Percentiles rank a stretch among this genome's conserved stretches.
Conservation (phyloP, 345 rosid species). For the Citrus unshiu region DNA sequence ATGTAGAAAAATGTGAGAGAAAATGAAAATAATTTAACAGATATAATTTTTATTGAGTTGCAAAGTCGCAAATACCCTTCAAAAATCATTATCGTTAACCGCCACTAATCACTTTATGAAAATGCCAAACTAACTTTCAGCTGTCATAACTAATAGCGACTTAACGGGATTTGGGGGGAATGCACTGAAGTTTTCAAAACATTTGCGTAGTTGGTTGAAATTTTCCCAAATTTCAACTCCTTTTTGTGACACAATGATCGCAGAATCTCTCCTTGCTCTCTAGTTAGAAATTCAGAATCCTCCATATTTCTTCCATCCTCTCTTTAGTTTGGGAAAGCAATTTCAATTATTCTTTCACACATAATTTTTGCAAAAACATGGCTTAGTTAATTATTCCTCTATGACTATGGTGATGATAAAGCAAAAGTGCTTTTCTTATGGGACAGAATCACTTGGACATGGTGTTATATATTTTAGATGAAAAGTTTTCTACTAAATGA, state of each 20-base stretch:
- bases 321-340: not conserved
- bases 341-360: not conserved
- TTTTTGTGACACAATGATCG: not conserved
- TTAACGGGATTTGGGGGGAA: no score
- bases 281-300: not conserved
- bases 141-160: no score
- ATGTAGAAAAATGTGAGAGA: no score
- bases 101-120: no score
- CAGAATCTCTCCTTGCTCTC: not conserved
- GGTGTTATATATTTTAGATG: no score
- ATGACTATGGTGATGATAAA: not conserved
- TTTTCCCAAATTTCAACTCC: not conserved
- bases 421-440: not conserved
- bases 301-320: not conserved
- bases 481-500: conserved; percentile 12
- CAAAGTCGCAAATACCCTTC: no score
- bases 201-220: no score
- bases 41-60: no score
- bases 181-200: no score
- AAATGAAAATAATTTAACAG: no score
- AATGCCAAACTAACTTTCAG: no score
- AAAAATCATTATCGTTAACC: no score
- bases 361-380: not conserved
- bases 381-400: not conserved
- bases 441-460: conserved; percentile 3